Evolutionary conservation across 2,329 filamentous ascomycete genomes (phyloP).

Genomic region (Purpureocillium takamizusanense): DNA sequence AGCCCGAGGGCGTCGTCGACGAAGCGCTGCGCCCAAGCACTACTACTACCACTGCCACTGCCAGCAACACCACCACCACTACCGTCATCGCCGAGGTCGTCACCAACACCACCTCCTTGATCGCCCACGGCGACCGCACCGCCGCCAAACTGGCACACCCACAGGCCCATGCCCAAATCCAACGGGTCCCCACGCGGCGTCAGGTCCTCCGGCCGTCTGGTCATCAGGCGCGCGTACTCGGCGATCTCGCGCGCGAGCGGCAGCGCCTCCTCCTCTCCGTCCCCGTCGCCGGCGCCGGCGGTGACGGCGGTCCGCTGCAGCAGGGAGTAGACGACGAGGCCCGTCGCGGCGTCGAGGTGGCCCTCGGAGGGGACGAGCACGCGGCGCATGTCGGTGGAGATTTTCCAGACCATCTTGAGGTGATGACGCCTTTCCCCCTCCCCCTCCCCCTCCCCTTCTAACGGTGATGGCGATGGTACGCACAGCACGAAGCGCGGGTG

Average conservation of each 20-base stretch:
- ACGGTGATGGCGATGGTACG: too few relatives aligned
- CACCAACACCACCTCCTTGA: too few relatives aligned
- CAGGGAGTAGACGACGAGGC: slow-evolving; percentile 39
- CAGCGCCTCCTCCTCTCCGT: slow-evolving; percentile 1
- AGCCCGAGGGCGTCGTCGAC: slow-evolving; percentile 14
- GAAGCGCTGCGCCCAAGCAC: too few relatives aligned
- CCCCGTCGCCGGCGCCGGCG: too few relatives aligned
- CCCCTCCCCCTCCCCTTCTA: too few relatives aligned
- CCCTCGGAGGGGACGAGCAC: slow-evolving; percentile 42
- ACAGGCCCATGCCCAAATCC: slow-evolving; percentile 52
- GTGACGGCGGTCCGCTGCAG: slow-evolving; percentile 30
- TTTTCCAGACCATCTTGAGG: slow-evolving; percentile 45
- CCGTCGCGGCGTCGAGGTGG: slow-evolving; percentile 46
- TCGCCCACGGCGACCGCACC: slow-evolving; percentile 38
- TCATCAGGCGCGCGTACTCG: slow-evolving; percentile 42
- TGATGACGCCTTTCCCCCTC: slow-evolving; percentile 2
- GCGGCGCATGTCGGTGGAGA: slow-evolving; percentile 36
- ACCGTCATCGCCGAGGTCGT: too few relatives aligned
- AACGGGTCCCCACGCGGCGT: slow-evolving; percentile 38
- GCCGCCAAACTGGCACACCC: slow-evolving; percentile 42
- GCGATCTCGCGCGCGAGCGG: slow-evolving; percentile 37
- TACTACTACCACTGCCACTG: too few relatives aligned
- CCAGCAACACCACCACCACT: too few relatives aligned
- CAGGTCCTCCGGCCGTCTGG: slow-evolving; percentile 27
- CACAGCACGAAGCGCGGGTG: slow-evolving; percentile 40